A percentile compares a stretch with the other conserved stretches of the same genome.
Evolutionary conservation across 2,329 filamentous ascomycete genomes (phyloP).

Genomic region (Ophiostoma sp.): DNA sequence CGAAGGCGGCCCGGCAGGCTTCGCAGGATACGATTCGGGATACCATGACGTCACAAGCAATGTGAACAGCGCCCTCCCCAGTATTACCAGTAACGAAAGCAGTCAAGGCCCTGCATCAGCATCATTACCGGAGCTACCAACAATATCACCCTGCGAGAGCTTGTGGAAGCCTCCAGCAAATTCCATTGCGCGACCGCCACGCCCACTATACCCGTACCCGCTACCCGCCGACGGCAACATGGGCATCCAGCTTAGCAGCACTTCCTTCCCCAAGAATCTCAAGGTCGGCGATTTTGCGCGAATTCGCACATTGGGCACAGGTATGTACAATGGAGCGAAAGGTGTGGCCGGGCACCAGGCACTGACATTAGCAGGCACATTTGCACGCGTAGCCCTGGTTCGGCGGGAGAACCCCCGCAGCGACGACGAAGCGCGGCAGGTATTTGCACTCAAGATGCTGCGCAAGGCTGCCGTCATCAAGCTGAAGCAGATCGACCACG

Average conservation of each 20-base stretch:
- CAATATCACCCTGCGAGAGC: neutral
- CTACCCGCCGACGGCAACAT: constrained; percentile 2
- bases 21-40: constrained; percentile 9
- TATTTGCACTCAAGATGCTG: constrained; percentile 79
- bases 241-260: neutral
- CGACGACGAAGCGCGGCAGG: constrained; percentile 53
- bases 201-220: neutral
- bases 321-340: constrained; percentile 36
- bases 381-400: constrained; percentile 76
- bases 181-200: neutral
- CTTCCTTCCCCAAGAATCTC: neutral
- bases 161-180: constrained; percentile 3
- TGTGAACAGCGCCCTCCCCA: neutral
- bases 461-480: constrained; percentile 69
- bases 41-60: constrained; percentile 22
- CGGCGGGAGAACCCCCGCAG: constrained; percentile 50
- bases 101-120: neutral
- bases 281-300: constrained; percentile 60
- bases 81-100: constrained; percentile 8
- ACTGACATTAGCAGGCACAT: constrained; percentile 53
- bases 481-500: constrained; percentile 81
- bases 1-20: neutral
- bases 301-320: constrained; percentile 68
- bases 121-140: constrained; percentile 9
- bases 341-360: constrained; percentile 34